Evolutionary conservation across 2,329 filamentous ascomycete genomes (phyloP).

Genomic region (Sporothrix schenckii): DNA sequence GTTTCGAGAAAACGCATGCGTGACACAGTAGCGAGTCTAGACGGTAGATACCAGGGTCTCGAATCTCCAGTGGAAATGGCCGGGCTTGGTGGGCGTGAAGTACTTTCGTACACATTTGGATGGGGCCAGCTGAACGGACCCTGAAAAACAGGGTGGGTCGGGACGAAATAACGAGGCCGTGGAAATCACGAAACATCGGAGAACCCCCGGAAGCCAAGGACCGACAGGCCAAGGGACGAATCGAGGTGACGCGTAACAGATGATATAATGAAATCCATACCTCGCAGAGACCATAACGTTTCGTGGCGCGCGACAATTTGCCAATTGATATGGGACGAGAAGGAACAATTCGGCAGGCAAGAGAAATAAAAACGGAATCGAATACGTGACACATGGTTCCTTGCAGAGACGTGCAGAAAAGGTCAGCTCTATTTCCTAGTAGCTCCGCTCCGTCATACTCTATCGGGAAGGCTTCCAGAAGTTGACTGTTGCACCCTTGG

Average conservation of each 20-base stretch:
- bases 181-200: background rate
- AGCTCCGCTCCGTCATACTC: slow-evolving; percentile 13
- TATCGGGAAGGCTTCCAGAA: slow-evolving; percentile 29
- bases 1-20: background rate
- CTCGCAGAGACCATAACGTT: background rate
- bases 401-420: slow-evolving; percentile 14
- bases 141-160: slow-evolving; percentile 1
- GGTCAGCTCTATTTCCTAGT: background rate
- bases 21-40: slow-evolving; percentile 8
- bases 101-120: background rate
- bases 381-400: slow-evolving; percentile 14
- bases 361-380: background rate
- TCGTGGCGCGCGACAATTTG: background rate
- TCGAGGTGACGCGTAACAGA: background rate
- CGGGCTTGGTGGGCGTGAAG: background rate
- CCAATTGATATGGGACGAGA: background rate
- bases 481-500: background rate
- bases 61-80: background rate
- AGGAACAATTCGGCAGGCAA: slow-evolving; percentile 17
- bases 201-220: background rate
- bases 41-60: background rate
- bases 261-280: background rate
- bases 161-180: background rate
- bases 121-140: background rate
- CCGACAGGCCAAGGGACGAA: background rate